Percentiles rank a stretch among this genome's conserved stretches.
Conservation (phyloP, 345 rosid species). For the Eucalyptus polyanthemos region DNA sequence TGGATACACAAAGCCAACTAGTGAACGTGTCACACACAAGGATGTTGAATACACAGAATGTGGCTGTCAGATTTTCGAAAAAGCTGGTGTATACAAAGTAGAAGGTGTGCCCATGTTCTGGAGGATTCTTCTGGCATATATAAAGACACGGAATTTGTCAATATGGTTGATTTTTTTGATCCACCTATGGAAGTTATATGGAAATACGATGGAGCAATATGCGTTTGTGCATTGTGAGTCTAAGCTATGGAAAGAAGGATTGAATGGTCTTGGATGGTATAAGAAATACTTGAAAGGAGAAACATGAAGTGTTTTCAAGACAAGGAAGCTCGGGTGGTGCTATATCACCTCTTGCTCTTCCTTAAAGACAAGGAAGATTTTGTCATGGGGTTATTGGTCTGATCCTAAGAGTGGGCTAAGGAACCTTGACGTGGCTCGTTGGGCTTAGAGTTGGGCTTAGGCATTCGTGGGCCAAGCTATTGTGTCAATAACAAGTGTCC, state of each 20-base stretch:
- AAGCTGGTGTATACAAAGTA: neutral
- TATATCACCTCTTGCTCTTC: neutral
- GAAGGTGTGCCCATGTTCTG: neutral
- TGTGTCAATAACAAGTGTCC: neutral
- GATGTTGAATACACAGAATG: neutral
- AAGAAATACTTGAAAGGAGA: neutral
- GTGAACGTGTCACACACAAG: neutral
- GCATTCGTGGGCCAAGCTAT: neutral
- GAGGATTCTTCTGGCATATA: neutral
- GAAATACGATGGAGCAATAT: neutral
- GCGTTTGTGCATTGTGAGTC: neutral
- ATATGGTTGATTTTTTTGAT: neutral
- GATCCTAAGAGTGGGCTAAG: neutral
- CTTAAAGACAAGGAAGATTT: neutral
- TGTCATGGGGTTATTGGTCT: neutral
- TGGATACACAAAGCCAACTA: neutral
- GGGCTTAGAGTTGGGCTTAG: neutral
- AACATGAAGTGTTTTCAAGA: neutral
- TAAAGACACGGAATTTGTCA: neutral
- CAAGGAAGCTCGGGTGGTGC: neutral
- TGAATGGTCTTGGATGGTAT: neutral
- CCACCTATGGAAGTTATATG: neutral
- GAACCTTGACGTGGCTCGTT: neutral
- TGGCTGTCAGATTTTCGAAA: neutral
- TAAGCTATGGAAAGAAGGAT: neutral